Evolutionary conservation across 2,329 filamentous ascomycete species (phyloP).

Genomic region (Beauveria pseudobassiana): DNA sequence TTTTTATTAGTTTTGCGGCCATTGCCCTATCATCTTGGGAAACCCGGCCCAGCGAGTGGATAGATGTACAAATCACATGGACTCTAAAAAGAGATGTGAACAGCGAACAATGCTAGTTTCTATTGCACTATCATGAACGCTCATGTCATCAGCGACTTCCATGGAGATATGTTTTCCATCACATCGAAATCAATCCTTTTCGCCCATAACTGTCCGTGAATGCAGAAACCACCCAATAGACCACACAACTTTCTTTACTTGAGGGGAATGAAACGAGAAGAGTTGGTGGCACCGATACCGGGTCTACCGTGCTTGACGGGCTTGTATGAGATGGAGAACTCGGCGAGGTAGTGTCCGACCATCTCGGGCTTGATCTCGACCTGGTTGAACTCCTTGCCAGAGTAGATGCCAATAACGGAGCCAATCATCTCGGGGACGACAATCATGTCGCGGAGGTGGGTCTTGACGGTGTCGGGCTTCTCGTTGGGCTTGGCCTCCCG

Average conservation of each 20-base stretch:
- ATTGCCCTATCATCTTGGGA: conserved; percentile 4
- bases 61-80: background rate
- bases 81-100: conserved; percentile 10
- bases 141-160: conserved; percentile 38
- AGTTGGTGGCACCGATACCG: conserved; percentile 99
- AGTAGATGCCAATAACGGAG: conserved; percentile 98
- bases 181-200: conserved; percentile 51
- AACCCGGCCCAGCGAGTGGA: background rate
- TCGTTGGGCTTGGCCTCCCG: conserved; percentile 98
- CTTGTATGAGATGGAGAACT: conserved; percentile 99
- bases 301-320: conserved; percentile 99
- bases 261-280: conserved; percentile 99
- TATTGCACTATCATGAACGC: conserved; percentile 38
- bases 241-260: conserved; percentile 69
- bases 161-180: conserved; percentile 34
- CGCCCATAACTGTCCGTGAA: conserved; percentile 49
- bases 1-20: conserved; percentile 14
- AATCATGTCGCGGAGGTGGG: conserved; percentile 99
- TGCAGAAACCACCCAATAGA: conserved; percentile 46
- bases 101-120: conserved; percentile 30
- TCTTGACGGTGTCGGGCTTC: conserved; percentile 99
- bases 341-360: conserved; percentile 98
- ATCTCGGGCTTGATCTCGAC: conserved; percentile 99
- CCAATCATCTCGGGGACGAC: conserved; percentile 99
- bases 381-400: conserved; percentile 99